These are phyloP conservation scores for Calonectria pteridis DNA, from an alignment of 2,329 filamentous ascomycete genomes.

Conservation along the genomic window DNA sequence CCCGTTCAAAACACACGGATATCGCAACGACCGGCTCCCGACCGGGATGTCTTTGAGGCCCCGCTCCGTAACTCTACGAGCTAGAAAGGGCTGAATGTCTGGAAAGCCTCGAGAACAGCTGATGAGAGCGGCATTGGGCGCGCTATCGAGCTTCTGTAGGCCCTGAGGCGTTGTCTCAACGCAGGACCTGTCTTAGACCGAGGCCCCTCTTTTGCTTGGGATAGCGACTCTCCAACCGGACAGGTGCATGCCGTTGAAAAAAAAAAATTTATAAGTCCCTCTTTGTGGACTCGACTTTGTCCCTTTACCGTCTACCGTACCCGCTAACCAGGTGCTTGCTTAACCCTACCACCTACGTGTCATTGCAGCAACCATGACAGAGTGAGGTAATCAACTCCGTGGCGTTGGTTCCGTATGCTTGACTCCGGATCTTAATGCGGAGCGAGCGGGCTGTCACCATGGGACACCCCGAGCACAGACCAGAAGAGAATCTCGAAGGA, in stretches of 20 bases:
- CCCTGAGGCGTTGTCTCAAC: slow-evolving; percentile 26
- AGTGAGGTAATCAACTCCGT: slow-evolving; percentile 13
- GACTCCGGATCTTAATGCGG: slow-evolving; percentile 5
- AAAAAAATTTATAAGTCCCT: slow-evolving; percentile 2
- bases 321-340: slow-evolving; percentile 12
- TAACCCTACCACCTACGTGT: slow-evolving; percentile 26
- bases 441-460: neutral
- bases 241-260: slow-evolving; percentile 5
- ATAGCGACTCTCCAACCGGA: neutral
- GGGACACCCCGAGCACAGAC: neutral
- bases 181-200: slow-evolving; percentile 23
- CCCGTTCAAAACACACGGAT: slow-evolving; percentile 1
- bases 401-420: slow-evolving; percentile 6
- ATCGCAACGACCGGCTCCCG: neutral
- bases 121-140: slow-evolving; percentile 31
- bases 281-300: slow-evolving; percentile 10
- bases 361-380: slow-evolving; percentile 19
- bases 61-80: slow-evolving; percentile 23
- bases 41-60: slow-evolving; percentile 21
- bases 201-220: neutral
- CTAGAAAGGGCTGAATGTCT: slow-evolving; percentile 31
- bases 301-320: slow-evolving; percentile 4
- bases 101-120: slow-evolving; percentile 36
- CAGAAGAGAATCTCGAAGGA: slow-evolving; percentile 20
- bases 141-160: slow-evolving; percentile 26